Base-by-base conservation (phyloP, 805 yeast genomes). In the Candida insectalens region DNA sequence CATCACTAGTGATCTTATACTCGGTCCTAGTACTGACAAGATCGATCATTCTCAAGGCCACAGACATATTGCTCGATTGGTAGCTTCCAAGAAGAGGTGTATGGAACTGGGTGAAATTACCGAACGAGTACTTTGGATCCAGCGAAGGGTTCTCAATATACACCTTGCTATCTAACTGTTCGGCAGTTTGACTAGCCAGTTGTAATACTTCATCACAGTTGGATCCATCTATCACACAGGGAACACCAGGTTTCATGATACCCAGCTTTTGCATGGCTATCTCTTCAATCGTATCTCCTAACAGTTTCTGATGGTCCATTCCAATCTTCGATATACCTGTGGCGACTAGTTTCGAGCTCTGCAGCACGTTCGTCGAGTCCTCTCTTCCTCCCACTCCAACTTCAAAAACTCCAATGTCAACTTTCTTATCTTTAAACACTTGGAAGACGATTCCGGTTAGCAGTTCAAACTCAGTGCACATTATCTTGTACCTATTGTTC, bases 351-450 rank as follows among this genome's bases (percentile, higher is more conserved):
- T 33, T 36, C 4, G 41, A 39, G 1, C 67, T 50, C 8, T 45
- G 47, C 19, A 80, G 52, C 0, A 83, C 83, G 59, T 89, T 89
- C 0, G 98, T 89, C 1, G 96, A 84, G 56, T 89, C 98, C 9
- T 75, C 52, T 27, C 82, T 56, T 0, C 98, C 98, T 2, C 98
- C 98, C 5, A 92, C 60, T 0, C 98, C 98, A 4, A 87, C 96
- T 54, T 89, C 98, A n/a, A 89, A 57, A 1, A 89, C 74, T 1
- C 95, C 96, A 35, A 81, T 59, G 17, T 79, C 76, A 5, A 87
- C 80, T 1, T 66, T 55, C 28, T 64, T 63, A 8, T 67, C 47
- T 25, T 65, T 64, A 53, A 92, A 92, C 17, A 84, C 71, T 44
- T 79, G 71, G 45, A 85, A 75, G 1, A 96, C 97, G 0, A 82